phyloP scores from a whole-genome alignment of 164 flowering plant genomes.

The grape (Vitis vinifera) region DNA sequence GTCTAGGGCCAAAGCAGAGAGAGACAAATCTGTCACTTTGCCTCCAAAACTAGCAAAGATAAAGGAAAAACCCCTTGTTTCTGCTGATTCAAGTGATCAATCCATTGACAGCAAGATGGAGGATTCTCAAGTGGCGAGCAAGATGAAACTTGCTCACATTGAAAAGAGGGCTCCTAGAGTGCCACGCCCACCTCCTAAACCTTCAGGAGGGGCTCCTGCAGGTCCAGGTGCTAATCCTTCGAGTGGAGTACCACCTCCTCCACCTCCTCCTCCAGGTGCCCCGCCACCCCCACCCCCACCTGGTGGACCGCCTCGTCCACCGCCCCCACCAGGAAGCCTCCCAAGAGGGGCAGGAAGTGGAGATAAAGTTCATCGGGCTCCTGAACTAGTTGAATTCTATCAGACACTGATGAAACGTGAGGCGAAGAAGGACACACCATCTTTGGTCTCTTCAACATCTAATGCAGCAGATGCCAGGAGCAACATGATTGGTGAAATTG shows the following conservation, averaged over 20 bases:
- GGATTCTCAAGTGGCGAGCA: constrained; percentile 60
- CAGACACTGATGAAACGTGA: constrained; percentile 95
- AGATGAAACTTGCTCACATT: constrained; percentile 65
- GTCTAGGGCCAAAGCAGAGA: constrained; percentile 29
- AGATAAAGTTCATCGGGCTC: constrained; percentile 94
- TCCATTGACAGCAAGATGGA: constrained; percentile 38
- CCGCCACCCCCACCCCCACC: constrained; percentile 72
- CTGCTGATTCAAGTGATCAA: constrained; percentile 44
- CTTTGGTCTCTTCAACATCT: constrained; percentile 47
- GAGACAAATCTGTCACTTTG: constrained; percentile 35
- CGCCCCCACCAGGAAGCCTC: constrained; percentile 84
- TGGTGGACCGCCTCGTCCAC: constrained; percentile 83
- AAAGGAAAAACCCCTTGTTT: constrained; percentile 58
- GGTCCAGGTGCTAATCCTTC: constrained; percentile 31
- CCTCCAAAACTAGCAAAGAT: constrained; percentile 78
- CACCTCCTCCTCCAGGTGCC: constrained; percentile 50
- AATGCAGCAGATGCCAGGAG: constrained; percentile 69
- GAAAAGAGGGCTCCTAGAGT: constrained; percentile 86
- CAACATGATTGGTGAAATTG: constrained; percentile 98
- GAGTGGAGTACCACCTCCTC: constrained; percentile 42
- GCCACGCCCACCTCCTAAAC: constrained; percentile 84
- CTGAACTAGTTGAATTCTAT: constrained; percentile 94
- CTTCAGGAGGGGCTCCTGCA: constrained; percentile 44
- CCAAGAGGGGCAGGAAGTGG: constrained; percentile 56
- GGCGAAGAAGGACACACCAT: constrained; percentile 73